These are phyloP conservation scores for Arabis hirsuta DNA, from an alignment of 345 rosid genomes.

Conservation along the genomic window DNA sequence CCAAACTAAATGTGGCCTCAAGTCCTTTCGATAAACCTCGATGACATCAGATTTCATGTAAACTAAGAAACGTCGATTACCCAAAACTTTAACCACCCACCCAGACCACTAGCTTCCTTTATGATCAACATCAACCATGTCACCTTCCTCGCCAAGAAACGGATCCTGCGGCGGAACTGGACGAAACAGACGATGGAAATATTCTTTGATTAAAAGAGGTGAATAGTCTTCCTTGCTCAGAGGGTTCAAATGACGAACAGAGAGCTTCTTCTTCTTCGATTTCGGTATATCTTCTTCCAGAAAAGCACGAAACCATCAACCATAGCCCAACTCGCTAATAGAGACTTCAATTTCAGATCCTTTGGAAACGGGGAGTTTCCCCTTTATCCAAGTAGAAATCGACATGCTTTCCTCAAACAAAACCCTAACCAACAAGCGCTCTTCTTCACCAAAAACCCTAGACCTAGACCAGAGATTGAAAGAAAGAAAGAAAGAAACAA, in stretches of 20 bases:
- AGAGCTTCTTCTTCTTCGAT: slow-evolving; percentile 40
- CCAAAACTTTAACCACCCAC: slow-evolving; percentile 48
- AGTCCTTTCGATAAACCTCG: slow-evolving; percentile 48
- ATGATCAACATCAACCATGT: slow-evolving; percentile 48
- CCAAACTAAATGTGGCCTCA: slow-evolving; percentile 62
- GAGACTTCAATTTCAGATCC: slow-evolving; percentile 35
- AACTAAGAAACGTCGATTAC: slow-evolving; percentile 42
- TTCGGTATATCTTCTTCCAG: slow-evolving; percentile 30
- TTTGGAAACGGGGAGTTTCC: slow-evolving; percentile 18
- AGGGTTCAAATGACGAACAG: slow-evolving; percentile 33
- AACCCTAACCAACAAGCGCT: too few relatives aligned
- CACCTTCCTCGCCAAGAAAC: slow-evolving; percentile 42
- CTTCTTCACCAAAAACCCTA: background rate
- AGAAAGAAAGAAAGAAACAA: too few relatives aligned
- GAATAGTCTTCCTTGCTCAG: background rate
- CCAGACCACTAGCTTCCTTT: slow-evolving; percentile 63
- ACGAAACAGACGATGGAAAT: slow-evolving; percentile 31
- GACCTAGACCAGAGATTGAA: too few relatives aligned
- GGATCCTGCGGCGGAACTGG: slow-evolving; percentile 53
- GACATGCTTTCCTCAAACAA: slow-evolving; percentile 24
- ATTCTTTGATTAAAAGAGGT: background rate
- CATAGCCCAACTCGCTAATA: background rate
- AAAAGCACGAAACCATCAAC: slow-evolving; percentile 21
- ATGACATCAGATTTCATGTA: slow-evolving; percentile 51
- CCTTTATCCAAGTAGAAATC: slow-evolving; percentile 23